Conservation (phyloP, 768 basidiomycete species). For the Crucibulum laeve region DNA sequence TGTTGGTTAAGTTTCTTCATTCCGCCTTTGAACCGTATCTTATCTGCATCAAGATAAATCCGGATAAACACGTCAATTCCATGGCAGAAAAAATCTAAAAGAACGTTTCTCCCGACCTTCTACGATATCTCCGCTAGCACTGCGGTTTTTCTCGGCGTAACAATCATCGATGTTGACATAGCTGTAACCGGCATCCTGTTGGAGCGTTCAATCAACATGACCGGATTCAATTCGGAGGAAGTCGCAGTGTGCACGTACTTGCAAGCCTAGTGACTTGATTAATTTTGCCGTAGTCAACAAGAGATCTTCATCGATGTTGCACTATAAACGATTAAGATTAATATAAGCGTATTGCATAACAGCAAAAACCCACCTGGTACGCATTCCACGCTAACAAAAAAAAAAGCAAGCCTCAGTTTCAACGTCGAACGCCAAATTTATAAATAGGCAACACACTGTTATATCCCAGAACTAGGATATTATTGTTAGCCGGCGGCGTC, state of each 20-base stretch:
- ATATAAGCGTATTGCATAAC: neutral
- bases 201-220: neutral
- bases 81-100: neutral
- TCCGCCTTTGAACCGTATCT: constrained; percentile 47
- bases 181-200: constrained; percentile 53
- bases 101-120: constrained; percentile 42
- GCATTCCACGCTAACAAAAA: constrained; percentile 59
- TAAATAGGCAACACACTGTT: constrained; percentile 42
- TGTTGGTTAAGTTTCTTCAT: constrained; percentile 52
- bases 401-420: neutral
- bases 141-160: constrained; percentile 54
- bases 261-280: constrained; percentile 56
- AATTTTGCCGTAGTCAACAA: constrained; percentile 45
- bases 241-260: constrained; percentile 21
- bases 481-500: neutral
- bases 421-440: neutral
- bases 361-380: constrained; percentile 42
- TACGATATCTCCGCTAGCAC: constrained; percentile 44
- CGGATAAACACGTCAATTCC: neutral
- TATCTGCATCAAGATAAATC: constrained; percentile 26
- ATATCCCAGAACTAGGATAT: constrained; percentile 50
- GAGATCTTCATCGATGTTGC: constrained; percentile 52
- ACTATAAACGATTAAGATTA: constrained; percentile 30
- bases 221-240: neutral
- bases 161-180: constrained; percentile 66